Conservation (phyloP, 2,329 filamentous ascomycete species). For the Claviceps citrina region DNA sequence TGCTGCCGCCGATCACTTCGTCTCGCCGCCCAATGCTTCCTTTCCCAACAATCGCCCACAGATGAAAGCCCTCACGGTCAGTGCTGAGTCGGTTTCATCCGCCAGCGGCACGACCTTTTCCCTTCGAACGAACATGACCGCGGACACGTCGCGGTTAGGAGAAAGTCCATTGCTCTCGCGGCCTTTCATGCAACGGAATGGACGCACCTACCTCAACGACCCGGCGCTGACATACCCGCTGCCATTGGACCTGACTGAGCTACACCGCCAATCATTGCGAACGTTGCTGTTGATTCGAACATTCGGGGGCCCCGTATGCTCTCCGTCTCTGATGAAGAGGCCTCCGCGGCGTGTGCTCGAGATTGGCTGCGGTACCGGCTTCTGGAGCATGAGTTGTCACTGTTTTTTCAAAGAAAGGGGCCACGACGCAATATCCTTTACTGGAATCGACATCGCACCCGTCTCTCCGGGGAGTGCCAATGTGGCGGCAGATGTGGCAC, state of each 20-base stretch:
- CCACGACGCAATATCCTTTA: constrained; percentile 56
- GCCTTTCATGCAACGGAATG: constrained; percentile 58
- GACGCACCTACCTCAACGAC: constrained; percentile 70
- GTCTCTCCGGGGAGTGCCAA: constrained; percentile 34
- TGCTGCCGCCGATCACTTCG: background rate
- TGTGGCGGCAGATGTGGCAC: constrained; percentile 23
- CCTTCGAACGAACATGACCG: constrained; percentile 32
- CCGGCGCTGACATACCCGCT: constrained; percentile 61
- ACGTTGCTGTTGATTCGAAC: constrained; percentile 70
- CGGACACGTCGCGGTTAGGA: constrained; percentile 29
- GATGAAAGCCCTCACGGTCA: constrained; percentile 21
- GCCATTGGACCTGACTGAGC: constrained; percentile 71
- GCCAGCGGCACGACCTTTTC: constrained; percentile 28
- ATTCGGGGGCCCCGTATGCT: constrained; percentile 67
- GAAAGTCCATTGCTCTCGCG: constrained; percentile 25
- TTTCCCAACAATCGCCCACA: constrained; percentile 14
- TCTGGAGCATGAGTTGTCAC: constrained; percentile 84
- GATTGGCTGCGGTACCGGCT: constrained; percentile 71
- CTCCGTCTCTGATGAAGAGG: constrained; percentile 46
- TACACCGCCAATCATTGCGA: constrained; percentile 73
- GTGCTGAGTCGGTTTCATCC: constrained; percentile 32
- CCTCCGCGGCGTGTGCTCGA: constrained; percentile 70
- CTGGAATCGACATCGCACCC: constrained; percentile 67
- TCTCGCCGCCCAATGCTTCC: background rate
- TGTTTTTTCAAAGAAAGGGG: constrained; percentile 59